Evolutionary conservation across 2,329 filamentous ascomycete species (phyloP).

Genomic region (Hymenoscyphus fraxineus): DNA sequence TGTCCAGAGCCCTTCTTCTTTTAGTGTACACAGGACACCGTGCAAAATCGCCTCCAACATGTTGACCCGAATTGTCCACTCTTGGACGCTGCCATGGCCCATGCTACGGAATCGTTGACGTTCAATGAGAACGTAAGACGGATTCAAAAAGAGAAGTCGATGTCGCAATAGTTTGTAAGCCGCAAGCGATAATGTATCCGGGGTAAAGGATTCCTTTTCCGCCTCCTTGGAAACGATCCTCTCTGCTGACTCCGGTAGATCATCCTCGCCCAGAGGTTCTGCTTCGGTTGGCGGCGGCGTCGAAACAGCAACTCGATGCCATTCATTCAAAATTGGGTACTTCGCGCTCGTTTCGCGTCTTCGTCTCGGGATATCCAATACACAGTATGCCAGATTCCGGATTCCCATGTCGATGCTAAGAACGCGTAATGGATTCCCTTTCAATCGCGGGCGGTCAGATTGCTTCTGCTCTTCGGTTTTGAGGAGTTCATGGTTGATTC

Average conservation of each 20-base stretch:
- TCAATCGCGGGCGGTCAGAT: background rate
- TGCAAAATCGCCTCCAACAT: slow-evolving; percentile 80
- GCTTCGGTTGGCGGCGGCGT: slow-evolving; percentile 8
- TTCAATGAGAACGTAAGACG: slow-evolving; percentile 68
- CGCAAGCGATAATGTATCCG: slow-evolving; percentile 48
- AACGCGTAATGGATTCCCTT: slow-evolving; percentile 41
- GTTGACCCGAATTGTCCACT: slow-evolving; percentile 82
- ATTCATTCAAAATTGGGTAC: slow-evolving; percentile 23
- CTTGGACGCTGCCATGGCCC: slow-evolving; percentile 62
- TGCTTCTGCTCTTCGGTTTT: slow-evolving; percentile 21
- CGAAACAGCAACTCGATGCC: slow-evolving; percentile 35
- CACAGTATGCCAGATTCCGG: slow-evolving; percentile 72
- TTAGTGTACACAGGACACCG: slow-evolving; percentile 59
- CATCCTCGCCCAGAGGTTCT: slow-evolving; percentile 23
- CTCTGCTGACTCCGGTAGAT: slow-evolving; percentile 18
- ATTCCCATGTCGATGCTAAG: slow-evolving; percentile 84
- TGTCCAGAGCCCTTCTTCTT: slow-evolving; percentile 41
- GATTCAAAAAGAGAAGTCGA: slow-evolving; percentile 47
- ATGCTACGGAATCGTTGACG: slow-evolving; percentile 59
- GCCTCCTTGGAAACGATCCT: slow-evolving; percentile 12
- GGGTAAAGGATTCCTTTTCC: slow-evolving; percentile 47
- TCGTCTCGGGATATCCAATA: slow-evolving; percentile 42
- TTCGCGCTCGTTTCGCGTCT: background rate
- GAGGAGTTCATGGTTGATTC: slow-evolving; percentile 43
- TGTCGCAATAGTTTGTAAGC: slow-evolving; percentile 52